Evolutionary conservation across 2,329 filamentous ascomycete genomes (phyloP).

Genomic region (Aplosporella prunicola): DNA sequence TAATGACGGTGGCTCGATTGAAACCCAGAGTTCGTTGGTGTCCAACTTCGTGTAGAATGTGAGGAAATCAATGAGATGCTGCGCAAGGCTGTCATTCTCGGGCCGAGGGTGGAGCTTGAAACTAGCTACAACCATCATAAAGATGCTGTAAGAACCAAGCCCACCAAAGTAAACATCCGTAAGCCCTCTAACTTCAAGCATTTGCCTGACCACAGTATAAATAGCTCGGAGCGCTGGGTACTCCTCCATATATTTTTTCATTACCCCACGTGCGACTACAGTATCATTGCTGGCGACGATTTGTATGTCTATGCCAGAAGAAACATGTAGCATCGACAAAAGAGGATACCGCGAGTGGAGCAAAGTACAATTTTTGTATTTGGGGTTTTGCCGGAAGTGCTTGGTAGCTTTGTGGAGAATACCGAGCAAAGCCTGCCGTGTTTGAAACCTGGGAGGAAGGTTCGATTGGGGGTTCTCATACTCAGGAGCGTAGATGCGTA

Average conservation of each 20-base stretch:
- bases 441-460: no score
- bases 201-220: conserved; percentile 41
- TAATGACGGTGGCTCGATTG: conserved; percentile 38
- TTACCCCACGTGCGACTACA: conserved; percentile 31
- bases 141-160: conserved; percentile 44
- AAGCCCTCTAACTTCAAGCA: conserved; percentile 42
- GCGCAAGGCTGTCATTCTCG: conserved; percentile 26
- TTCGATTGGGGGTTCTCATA: no score
- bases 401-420: no score
- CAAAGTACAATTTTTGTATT: no score
- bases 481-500: conserved; percentile 30
- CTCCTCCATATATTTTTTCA: conserved; percentile 38
- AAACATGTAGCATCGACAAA: conserved; percentile 33
- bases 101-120: conserved; percentile 35
- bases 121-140: conserved; percentile 49
- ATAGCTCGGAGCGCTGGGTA: conserved; percentile 41
- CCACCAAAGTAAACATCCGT: conserved; percentile 40
- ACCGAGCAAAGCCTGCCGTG: no score
- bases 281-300: conserved; percentile 40
- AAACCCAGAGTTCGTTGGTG: conserved; percentile 38
- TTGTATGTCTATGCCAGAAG: conserved; percentile 43
- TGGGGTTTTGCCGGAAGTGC: no score
- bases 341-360: conserved; percentile 29
- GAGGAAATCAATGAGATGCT: conserved; percentile 41
- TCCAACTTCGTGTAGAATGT: conserved; percentile 41